Base-by-base conservation (phyloP, 768 basidiomycete species). In the Termitomyces sp. region DNA sequence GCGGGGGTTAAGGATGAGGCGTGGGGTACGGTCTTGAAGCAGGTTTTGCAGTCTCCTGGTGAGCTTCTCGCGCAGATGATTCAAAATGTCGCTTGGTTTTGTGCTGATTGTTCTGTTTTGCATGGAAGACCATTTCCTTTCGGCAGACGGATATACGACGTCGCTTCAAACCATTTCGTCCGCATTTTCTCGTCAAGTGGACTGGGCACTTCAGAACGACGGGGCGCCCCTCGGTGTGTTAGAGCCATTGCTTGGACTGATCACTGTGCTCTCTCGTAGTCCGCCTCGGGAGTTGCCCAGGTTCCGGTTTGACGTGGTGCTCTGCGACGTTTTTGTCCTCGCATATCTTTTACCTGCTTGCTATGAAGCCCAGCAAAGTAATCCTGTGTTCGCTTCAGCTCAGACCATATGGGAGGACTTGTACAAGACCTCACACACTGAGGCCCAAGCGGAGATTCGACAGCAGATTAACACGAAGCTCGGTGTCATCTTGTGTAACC, bases 321-420 rank as follows among this genome's bases (percentile, higher is more conserved):
- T 83, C 11, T 78, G 78, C 0, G 69, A 77, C 49, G 57, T 85
- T 6, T 85, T 81, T 63, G 61, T 82, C 8, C 74, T 81, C 22
- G 80, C 74, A 2, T 76, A 79, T 64, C 68, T 88, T 33, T 53
- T 83, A 3, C 79, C 85, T 1, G 65, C 65, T 9, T 72, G 72
- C 50, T 63, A 18, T 70, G 66, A 11, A 63, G 4, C 47, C n/a
- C 47, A 48, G 16, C 30, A 48, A 31, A 64, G 42, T 5, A 30
- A 59, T 36, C 49, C 58, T 16, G 61, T 61, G 39, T 73, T 75
- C 44, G 42, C n/a, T 0, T 46, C 57, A 6, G 75, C 77, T 13
- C 65, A 62, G 41, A 62, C 68, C 3, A 62, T 80, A 22, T 81
- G 79, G 79, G 58, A 64, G 13, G 57, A 61, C 41, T 74, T 73